Evolutionary conservation across 2,329 filamentous ascomycete species (phyloP).

Genomic region (Nannizzia gypsea): DNA sequence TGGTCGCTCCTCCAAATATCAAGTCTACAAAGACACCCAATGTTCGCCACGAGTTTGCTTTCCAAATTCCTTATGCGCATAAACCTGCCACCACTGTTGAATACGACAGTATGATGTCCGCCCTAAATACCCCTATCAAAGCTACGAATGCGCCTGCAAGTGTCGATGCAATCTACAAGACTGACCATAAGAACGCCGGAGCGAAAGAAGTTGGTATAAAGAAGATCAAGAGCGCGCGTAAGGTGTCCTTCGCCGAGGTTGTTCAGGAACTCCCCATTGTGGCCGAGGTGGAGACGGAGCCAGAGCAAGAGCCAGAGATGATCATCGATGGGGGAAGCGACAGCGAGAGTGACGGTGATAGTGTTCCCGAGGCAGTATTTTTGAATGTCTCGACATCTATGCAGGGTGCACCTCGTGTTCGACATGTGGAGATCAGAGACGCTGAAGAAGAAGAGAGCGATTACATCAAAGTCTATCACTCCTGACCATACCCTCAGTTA

Average conservation of each 20-base stretch:
- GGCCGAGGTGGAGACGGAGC: background rate
- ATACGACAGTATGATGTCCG: background rate
- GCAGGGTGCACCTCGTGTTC: background rate
- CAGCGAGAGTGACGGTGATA: background rate
- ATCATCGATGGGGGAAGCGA: background rate
- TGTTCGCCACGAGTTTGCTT: background rate
- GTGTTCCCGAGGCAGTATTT: background rate
- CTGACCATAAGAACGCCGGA: background rate
- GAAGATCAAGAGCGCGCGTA: background rate
- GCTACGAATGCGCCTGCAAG: background rate
- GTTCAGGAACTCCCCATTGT: background rate
- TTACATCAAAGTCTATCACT: background rate
- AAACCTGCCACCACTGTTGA: background rate
- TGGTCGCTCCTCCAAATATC: background rate
- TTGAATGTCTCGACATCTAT: background rate
- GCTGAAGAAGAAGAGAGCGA: background rate
- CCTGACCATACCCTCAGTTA: background rate
- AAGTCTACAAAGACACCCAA: background rate
- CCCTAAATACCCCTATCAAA: background rate
- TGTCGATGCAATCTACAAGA: background rate
- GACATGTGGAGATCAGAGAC: background rate
- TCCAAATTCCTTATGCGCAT: background rate
- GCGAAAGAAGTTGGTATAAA: background rate
- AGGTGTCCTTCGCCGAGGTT: background rate
- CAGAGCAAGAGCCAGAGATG: background rate